phyloP scores from a whole-genome alignment of 441 rosid genomes.

The Breynia disticha region DNA sequence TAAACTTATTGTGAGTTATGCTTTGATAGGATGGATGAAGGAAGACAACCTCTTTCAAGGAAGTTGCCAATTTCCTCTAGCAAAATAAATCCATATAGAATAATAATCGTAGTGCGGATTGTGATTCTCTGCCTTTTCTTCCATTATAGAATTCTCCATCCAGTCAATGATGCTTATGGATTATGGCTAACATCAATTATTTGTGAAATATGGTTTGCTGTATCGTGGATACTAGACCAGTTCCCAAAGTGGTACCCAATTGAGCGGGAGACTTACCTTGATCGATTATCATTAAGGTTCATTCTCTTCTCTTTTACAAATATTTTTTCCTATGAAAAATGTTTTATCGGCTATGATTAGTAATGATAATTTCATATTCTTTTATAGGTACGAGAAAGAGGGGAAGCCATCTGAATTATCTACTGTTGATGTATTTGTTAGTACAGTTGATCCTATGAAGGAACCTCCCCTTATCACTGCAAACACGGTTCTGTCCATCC shows the following conservation, averaged over 20 bases:
- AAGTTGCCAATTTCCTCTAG: conserved; percentile 78
- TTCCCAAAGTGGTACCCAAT: conserved; percentile 95
- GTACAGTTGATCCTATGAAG: conserved; percentile 94
- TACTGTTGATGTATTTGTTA: conserved; percentile 66
- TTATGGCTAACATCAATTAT: conserved; percentile 90
- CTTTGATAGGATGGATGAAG: conserved; percentile 83
- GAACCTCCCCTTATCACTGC: conserved; percentile 98
- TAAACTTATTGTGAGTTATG: not conserved
- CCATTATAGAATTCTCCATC: conserved; percentile 84
- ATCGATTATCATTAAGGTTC: conserved; percentile 82
- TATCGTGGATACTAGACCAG: conserved; percentile 95
- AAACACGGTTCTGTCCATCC: conserved; percentile 90
- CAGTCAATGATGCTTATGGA: conserved; percentile 71
- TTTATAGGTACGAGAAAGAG: conserved; percentile 77
- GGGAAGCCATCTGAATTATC: conserved; percentile 75
- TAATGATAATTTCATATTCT: not conserved
- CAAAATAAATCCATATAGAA: conserved; percentile 82
- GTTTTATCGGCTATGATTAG: not conserved
- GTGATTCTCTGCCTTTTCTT: conserved; percentile 77
- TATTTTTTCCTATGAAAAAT: not conserved
- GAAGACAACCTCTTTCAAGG: conserved; percentile 95
- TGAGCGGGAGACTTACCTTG: conserved; percentile 85
- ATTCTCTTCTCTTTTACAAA: not conserved
- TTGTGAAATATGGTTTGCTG: conserved; percentile 97
- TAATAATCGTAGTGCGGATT: conserved; percentile 71